Evolutionary conservation across 106 monocot species (phyloP).

Genomic region (Allium sativum): DNA sequence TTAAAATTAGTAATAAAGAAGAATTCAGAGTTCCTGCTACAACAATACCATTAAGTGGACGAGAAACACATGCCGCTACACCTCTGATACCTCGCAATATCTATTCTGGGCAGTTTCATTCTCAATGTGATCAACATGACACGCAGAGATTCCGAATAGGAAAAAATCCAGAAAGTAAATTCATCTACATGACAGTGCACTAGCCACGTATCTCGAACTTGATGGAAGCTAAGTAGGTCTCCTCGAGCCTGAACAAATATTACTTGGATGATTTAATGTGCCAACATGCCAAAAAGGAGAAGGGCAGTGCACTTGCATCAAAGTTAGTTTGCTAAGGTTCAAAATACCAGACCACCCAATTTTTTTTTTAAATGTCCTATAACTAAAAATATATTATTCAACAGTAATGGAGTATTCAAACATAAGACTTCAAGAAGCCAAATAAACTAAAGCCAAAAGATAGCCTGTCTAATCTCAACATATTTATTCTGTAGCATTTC

Average conservation of each 20-base stretch:
- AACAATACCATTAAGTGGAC: slow-evolving; percentile 66
- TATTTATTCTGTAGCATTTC: no score
- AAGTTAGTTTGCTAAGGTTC: slow-evolving; percentile 37
- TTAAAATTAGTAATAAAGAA: slow-evolving; percentile 40
- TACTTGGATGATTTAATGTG: slow-evolving; percentile 3
- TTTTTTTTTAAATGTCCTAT: no score
- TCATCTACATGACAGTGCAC: slow-evolving; percentile 44
- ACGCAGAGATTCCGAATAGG: slow-evolving; percentile 57
- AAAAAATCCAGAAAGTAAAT: slow-evolving; percentile 69
- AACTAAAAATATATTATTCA: no score
- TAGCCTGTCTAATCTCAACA: no score
- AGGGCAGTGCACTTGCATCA: slow-evolving; percentile 90
- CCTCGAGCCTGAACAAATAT: slow-evolving; percentile 16
- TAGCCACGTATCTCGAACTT: slow-evolving; percentile 62
- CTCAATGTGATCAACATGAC: slow-evolving; percentile 54
- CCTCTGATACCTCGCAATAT: slow-evolving; percentile 37
- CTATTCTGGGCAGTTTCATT: slow-evolving; percentile 26
- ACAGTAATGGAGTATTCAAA: no score
- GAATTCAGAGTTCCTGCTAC: slow-evolving; percentile 69
- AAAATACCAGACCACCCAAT: slow-evolving; percentile 96
- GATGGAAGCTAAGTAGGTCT: slow-evolving; percentile 74
- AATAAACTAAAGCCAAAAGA: no score
- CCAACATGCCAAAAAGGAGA: slow-evolving; percentile 76
- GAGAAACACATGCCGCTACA: slow-evolving; percentile 51
- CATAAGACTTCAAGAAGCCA: no score